Base-by-base conservation (phyloP, 768 basidiomycete genomes). In the Lactifluus volemus region DNA sequence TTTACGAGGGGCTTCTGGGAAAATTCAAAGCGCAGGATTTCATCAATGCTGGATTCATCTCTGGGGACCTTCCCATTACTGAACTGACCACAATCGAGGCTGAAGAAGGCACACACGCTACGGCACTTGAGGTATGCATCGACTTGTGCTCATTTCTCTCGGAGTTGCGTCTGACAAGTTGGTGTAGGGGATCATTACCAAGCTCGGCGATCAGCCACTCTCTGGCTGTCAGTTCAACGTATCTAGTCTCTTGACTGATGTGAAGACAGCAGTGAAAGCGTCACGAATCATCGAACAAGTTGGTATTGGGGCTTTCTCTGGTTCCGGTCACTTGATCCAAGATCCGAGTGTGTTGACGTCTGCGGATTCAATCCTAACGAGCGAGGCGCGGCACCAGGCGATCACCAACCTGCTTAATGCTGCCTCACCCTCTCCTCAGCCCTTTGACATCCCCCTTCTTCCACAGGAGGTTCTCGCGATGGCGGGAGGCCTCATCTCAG, bases 321-420 rank as follows among this genome's bases (percentile, higher is more conserved):
- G 89, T 59, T 88, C 81, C 55, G 83, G 86, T 6, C 76, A 80
- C 56, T 77, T 88, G 42, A 61, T 92, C 51, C 70, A 74, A 12
- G 82, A 89, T 65, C 83, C 85, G 15, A 72, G 77, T 29, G 68
- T 90, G 58, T 73, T 89, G 53, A 77, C 79, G 55, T 76, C 82
- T n/a, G 89, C 88, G 42, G 86, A 78, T 7, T 82, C 84, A 29
- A 92, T 92, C 69, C 67, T 88, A 71, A 85, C 89, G 30, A 78
- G 89, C 50, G 91, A 93, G 69, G 85, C 89, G n/a, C 85, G 91
- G 49, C 91, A 94, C 67, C 84, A 87, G 70, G 84, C 86, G 1
- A 72, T 92, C 48, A 78, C 91, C 54, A 92, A 92, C 75, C 67
- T 90, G 63, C 67, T 93, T 55, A 80, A 79, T 48, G 78, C 79